A percentile compares a stretch with the other conserved stretches of the same genome.
phyloP scores from a whole-genome alignment of 331 rosid genomes.

The Malus hybrid region DNA sequence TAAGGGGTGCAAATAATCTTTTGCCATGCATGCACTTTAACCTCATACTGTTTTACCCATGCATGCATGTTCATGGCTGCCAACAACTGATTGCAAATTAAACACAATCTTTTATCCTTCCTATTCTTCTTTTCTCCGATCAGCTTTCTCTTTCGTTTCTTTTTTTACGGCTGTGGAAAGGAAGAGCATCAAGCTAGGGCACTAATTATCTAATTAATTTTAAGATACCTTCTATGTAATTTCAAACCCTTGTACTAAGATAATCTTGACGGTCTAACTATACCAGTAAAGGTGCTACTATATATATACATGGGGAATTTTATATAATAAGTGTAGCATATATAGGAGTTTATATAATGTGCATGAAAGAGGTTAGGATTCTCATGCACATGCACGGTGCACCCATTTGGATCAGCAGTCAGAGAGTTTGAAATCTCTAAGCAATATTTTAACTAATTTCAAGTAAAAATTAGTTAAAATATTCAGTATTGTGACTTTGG shows the following conservation, averaged over 20 bases:
- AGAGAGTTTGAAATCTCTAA: conserved; percentile 23
- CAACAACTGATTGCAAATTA: not conserved
- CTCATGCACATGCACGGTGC: conserved; percentile 48
- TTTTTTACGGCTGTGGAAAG: not conserved
- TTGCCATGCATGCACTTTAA: not conserved
- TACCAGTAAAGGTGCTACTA: not conserved
- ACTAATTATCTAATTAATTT: not conserved
- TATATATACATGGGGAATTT: not conserved
- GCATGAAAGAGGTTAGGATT: conserved; percentile 28
- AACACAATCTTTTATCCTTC: not conserved
- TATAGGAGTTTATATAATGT: not conserved
- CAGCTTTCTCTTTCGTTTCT: not conserved
- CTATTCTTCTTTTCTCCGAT: not conserved
- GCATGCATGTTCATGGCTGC: not conserved
- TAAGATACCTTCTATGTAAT: not conserved
- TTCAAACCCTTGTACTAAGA: not conserved
- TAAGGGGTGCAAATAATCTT: not conserved
- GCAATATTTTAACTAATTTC: conserved; percentile 3
- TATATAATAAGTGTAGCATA: not conserved
- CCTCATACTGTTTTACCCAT: not conserved
- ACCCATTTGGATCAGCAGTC: conserved; percentile 30
- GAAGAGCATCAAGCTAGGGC: not conserved
- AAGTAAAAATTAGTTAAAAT: conserved; percentile 12
- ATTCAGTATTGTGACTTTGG: conserved; percentile 1
- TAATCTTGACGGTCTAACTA: not conserved